Conservation (phyloP, 495 filamentous ascomycete genomes). For the Tuber indicum region DNA sequence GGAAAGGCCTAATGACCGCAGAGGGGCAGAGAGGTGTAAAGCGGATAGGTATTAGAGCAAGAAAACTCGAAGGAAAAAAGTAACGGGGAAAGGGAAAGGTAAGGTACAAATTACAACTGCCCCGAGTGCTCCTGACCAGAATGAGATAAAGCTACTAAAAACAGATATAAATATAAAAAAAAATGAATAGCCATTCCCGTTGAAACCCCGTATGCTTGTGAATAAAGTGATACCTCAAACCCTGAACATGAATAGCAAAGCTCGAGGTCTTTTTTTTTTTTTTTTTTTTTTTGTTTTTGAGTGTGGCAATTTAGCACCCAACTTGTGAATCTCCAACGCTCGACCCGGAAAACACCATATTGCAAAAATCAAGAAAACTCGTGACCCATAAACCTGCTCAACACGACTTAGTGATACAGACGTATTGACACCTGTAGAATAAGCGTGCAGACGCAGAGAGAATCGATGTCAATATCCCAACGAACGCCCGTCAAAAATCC, state of each 20-base stretch:
- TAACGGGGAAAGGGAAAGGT: conserved; percentile 4
- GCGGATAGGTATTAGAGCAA: conserved; percentile 4
- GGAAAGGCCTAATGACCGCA: neutral
- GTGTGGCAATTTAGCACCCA: conserved; percentile 30
- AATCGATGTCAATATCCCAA: conserved; percentile 4
- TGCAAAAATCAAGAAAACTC: conserved; percentile 32
- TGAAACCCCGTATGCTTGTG: conserved; percentile 4
- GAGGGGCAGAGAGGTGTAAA: neutral
- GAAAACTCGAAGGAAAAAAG: conserved; percentile 1
- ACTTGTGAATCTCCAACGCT: conserved; percentile 33
- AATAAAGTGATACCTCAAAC: conserved; percentile 11
- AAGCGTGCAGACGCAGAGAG: neutral
- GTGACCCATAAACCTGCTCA: conserved; percentile 36
- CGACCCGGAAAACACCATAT: conserved; percentile 35
- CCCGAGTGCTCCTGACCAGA: conserved; percentile 16
- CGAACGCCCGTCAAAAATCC: neutral
- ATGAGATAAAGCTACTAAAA: neutral
- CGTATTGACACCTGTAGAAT: neutral
- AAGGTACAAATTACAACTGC: conserved; percentile 8
- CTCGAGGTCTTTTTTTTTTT: conserved; percentile 14
- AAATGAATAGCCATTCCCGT: conserved; percentile 9
- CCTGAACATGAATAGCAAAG: neutral
- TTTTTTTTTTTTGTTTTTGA: no score
- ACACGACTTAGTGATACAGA: conserved; percentile 19
- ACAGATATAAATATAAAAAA: neutral